Percentiles rank a stretch among this genome's conserved stretches.
Conservation (phyloP, 139 green algal genomes). For the Pleodorina starrii region DNA sequence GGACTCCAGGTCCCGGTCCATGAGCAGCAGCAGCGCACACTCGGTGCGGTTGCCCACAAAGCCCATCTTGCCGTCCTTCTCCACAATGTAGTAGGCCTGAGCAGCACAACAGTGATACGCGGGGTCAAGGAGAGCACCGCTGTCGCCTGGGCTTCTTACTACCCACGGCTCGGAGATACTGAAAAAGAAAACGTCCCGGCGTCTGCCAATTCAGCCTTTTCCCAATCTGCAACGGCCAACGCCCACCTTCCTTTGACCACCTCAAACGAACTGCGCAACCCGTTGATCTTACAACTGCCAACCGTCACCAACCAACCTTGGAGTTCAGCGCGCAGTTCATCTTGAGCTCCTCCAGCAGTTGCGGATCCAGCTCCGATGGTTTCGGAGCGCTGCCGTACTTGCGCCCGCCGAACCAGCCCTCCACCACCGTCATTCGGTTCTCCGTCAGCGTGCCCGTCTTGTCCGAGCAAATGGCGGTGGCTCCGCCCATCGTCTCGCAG, state of each 20-base stretch:
- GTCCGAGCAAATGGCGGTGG: constrained; percentile 98
- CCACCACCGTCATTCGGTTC: constrained; percentile 98
- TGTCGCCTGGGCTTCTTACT: too few species aligned
- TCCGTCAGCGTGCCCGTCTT: constrained; percentile 98
- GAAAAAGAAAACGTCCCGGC: too few species aligned
- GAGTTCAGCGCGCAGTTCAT: constrained; percentile 86
- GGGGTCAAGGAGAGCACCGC: too few species aligned
- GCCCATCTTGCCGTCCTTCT: constrained; percentile 63
- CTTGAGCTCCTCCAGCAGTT: constrained; percentile 69
- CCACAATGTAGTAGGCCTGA: constrained; percentile 20
- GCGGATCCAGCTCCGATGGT: constrained; percentile 58
- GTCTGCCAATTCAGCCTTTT: too few species aligned
- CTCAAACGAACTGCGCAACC: too few species aligned
- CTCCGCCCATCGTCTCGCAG: constrained; percentile 98
- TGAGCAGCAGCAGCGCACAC: constrained; percentile 92
- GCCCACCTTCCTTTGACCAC: too few species aligned
- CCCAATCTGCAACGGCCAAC: too few species aligned
- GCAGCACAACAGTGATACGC: background rate
- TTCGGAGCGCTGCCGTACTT: constrained; percentile 57
- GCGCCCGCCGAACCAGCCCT: constrained; percentile 86
- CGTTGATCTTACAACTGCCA: background rate
- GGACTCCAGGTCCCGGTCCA: constrained; percentile 71
- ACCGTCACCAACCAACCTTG: constrained; percentile 68
- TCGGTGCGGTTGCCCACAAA: constrained; percentile 97
- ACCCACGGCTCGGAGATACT: too few species aligned